Evolutionary conservation across 2,329 filamentous ascomycete genomes (phyloP).

Genomic region (Byssothecium circinans): DNA sequence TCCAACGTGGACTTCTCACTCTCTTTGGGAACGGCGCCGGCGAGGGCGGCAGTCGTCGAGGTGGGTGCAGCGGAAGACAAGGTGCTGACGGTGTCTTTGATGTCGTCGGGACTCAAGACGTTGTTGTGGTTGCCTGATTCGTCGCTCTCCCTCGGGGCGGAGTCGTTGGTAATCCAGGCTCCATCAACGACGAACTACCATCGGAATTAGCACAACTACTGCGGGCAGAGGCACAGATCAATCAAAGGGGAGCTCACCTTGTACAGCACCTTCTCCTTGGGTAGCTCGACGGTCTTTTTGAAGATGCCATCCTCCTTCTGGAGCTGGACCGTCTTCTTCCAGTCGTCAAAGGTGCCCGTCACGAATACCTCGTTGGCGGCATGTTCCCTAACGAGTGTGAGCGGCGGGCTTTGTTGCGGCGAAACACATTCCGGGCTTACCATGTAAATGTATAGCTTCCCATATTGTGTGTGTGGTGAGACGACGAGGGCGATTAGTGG

Average conservation of each 20-base stretch:
- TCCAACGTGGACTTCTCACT: constrained; percentile 23
- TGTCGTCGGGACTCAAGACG: constrained; percentile 75
- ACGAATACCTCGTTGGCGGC: constrained; percentile 86
- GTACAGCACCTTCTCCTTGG: constrained; percentile 78
- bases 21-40: constrained; percentile 67
- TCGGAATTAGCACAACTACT: constrained; percentile 6
- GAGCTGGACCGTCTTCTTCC: constrained; percentile 83
- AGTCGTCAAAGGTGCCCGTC: constrained; percentile 93
- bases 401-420: constrained; percentile 9
- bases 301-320: constrained; percentile 72
- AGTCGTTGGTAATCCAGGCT: constrained; percentile 81
- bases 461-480: constrained; percentile 50
- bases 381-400: no score
- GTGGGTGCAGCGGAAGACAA: constrained; percentile 70
- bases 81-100: constrained; percentile 58
- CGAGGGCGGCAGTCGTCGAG: constrained; percentile 71
- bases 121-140: constrained; percentile 87
- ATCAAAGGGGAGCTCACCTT: constrained; percentile 84
- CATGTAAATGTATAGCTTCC: constrained; percentile 72
- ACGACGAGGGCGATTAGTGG: constrained; percentile 12
- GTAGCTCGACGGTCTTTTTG: constrained; percentile 77
- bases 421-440: constrained; percentile 51
- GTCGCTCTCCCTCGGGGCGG: constrained; percentile 80
- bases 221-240: neutral
- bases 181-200: constrained; percentile 91